These are phyloP conservation scores for Porcisia deanei DNA, from an alignment of 208 protist genomes.

Conservation along the genomic window DNA sequence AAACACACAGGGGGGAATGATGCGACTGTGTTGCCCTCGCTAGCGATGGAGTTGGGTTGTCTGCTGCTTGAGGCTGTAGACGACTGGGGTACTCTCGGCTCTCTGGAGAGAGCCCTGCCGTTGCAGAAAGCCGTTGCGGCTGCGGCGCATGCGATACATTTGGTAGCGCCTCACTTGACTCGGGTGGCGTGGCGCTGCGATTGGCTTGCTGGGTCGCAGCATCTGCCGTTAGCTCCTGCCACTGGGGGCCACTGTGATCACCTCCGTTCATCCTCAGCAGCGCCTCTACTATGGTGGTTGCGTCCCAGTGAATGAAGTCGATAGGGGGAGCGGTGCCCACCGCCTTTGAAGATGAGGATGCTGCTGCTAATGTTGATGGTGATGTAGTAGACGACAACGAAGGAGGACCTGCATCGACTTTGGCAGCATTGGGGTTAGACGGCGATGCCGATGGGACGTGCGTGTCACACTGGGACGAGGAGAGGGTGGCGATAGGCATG, in stretches of 20 bases:
- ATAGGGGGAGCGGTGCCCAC: background rate
- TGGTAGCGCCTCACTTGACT: background rate
- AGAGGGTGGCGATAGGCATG: background rate
- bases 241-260: background rate
- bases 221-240: background rate
- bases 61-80: background rate
- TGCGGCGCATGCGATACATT: background rate
- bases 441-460: background rate
- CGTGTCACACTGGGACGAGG: background rate
- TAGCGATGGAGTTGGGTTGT: background rate
- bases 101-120: background rate
- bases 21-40: background rate
- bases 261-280: slow-evolving; percentile 18
- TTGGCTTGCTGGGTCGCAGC: background rate
- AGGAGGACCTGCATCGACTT: background rate
- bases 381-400: background rate
- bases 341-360: background rate
- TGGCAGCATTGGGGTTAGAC: background rate
- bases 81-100: background rate
- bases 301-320: background rate
- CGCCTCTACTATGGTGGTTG: slow-evolving; percentile 11
- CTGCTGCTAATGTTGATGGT: background rate
- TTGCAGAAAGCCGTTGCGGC: background rate
- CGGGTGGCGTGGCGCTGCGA: background rate
- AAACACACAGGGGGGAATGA: background rate